These are phyloP conservation scores for Bromus sterilis DNA, from an alignment of 176 grass and related monocot species.

Conservation along the genomic window DNA sequence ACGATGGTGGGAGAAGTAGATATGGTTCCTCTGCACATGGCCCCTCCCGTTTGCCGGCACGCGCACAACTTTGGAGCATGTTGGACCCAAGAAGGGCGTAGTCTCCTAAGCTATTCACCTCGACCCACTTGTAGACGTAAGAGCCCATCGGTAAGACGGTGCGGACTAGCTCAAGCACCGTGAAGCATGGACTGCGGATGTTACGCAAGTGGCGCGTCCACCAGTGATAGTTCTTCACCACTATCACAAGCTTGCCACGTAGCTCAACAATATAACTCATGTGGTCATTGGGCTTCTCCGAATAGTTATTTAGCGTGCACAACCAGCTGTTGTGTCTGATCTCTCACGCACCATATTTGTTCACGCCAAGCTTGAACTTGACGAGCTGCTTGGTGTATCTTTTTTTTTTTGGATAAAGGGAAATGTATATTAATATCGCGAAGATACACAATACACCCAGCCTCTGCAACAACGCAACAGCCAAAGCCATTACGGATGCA, in stretches of 20 bases:
- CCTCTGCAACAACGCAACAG: no score
- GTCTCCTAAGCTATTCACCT: neutral
- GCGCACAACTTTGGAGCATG: neutral
- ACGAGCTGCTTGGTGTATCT: neutral
- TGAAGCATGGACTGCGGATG: neutral
- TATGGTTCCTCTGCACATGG: neutral
- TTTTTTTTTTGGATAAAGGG: no score
- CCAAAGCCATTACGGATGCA: no score
- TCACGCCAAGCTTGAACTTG: neutral
- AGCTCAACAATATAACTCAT: neutral
- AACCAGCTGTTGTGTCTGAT: neutral
- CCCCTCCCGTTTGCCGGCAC: neutral
- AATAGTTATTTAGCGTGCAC: no score
- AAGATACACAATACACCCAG: no score
- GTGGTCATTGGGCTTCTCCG: neutral
- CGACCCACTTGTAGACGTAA: neutral
- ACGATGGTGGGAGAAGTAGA: neutral
- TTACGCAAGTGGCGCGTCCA: no score
- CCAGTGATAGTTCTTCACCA: neutral
- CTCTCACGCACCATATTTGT: neutral
- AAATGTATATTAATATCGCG: no score
- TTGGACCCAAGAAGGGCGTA: neutral
- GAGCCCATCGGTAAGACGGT: neutral
- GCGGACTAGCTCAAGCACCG: neutral
- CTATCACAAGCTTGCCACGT: neutral